Base-by-base conservation (phyloP, 805 yeast genomes). In the Pichia eremophila region DNA sequence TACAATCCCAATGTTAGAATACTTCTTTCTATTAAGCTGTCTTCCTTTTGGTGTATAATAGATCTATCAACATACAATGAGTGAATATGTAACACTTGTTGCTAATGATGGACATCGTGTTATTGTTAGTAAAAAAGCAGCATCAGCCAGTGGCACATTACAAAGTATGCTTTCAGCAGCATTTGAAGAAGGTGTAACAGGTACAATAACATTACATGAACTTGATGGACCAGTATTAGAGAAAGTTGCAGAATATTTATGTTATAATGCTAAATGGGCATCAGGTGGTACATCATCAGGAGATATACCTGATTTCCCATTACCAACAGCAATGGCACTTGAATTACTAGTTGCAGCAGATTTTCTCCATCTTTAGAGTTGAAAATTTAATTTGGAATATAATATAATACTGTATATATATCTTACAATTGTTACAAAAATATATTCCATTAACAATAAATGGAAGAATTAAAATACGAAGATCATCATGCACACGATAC, bases 341-440 rank as follows among this genome's bases (percentile, higher is more conserved):
- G 98, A 93, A 61, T 68, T 91, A 54, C 66, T 93, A 41, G 91
- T 93, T 36, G 96, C 95, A 27, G 96, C 98, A 2, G 99, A 93
- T 61, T 91, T 78, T 61, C 67, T 88, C 56, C 91, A 86, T 56
- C 81, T 80, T 39, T 78, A 51, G 51, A 28, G n/a, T n/a, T n/a
- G n/a, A n/a, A n/a, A n/a, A n/a, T n/a, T n/a, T n/a, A n/a, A n/a
- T n/a, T n/a, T n/a, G n/a, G n/a, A n/a, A n/a, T n/a, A n/a, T n/a
- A n/a, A n/a, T n/a, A n/a, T n/a, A n/a, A n/a, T n/a, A n/a, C n/a
- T n/a, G n/a, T n/a, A n/a, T n/a, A n/a, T n/a, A n/a, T n/a, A n/a
- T n/a, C n/a, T n/a, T n/a, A n/a, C n/a, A n/a, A n/a, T n/a, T n/a
- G n/a, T n/a, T n/a, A n/a, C n/a, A n/a, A n/a, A n/a, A n/a, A n/a